These are phyloP conservation scores for Syzygium oleosum DNA, from an alignment of 345 rosid species.

Conservation along the genomic window DNA sequence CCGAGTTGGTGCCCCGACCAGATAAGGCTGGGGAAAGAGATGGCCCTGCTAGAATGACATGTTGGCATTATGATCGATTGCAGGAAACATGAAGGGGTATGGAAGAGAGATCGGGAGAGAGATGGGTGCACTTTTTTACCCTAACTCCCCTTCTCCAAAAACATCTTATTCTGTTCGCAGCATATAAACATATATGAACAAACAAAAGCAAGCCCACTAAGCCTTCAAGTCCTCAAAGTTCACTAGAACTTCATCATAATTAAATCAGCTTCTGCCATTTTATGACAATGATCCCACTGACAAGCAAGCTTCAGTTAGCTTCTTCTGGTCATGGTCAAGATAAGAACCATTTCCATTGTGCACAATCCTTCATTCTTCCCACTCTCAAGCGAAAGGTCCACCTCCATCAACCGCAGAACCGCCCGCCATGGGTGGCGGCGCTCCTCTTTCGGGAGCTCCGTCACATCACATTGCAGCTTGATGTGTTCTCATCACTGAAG, in stretches of 20 bases:
- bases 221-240: not conserved
- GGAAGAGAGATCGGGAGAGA: not conserved
- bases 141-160: not conserved
- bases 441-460: not conserved
- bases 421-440: not conserved
- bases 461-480: constrained; percentile 90
- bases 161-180: not conserved
- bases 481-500: constrained; percentile 89
- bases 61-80: not conserved
- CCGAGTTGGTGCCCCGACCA: not conserved
- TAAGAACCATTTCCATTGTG: not conserved
- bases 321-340: not conserved
- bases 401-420: not conserved
- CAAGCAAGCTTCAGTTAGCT: not conserved
- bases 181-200: not conserved
- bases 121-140: not conserved
- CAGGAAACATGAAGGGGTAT: not conserved
- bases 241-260: not conserved
- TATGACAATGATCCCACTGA: not conserved
- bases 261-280: not conserved
- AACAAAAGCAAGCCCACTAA: not conserved
- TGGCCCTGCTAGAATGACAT: not conserved
- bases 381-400: not conserved
- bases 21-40: not conserved
- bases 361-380: not conserved